phyloP scores from a whole-genome alignment of 176 grass and related monocot genomes.

The Metroxylon sagu region DNA sequence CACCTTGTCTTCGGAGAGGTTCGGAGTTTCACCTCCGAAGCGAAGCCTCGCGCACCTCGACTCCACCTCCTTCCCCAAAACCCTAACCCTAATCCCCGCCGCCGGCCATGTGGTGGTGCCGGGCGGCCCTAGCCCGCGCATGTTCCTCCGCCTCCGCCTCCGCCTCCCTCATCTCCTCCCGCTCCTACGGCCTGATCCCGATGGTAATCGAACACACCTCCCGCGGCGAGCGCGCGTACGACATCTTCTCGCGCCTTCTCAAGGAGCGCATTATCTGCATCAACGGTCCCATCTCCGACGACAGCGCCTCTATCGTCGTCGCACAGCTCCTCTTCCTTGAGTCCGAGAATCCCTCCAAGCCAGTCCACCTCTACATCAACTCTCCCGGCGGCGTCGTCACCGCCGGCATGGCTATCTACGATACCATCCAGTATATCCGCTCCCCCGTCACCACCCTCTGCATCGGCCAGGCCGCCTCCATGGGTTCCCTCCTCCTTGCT shows the following conservation, averaged over 20 bases:
- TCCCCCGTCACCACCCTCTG: slow-evolving; percentile 81
- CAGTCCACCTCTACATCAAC: slow-evolving; percentile 91
- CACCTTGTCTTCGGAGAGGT: too few species aligned
- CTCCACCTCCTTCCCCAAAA: too few species aligned
- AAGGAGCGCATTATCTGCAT: slow-evolving; percentile 91
- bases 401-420: slow-evolving; percentile 81
- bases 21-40: too few species aligned
- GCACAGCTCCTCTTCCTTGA: slow-evolving; percentile 96
- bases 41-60: too few species aligned
- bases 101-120: slow-evolving; percentile 1
- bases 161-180: neutral
- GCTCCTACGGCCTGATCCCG: slow-evolving; percentile 48
- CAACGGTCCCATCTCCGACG: slow-evolving; percentile 68
- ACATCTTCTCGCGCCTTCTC: slow-evolving; percentile 77
- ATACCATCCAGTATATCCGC: slow-evolving; percentile 94
- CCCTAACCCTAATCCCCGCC: too few species aligned
- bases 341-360: slow-evolving; percentile 89
- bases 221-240: slow-evolving; percentile 37
- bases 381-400: slow-evolving; percentile 69
- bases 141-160: slow-evolving; percentile 1
- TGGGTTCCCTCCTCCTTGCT: slow-evolving; percentile 85
- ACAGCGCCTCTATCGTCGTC: slow-evolving; percentile 58
- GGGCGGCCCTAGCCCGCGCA: slow-evolving; percentile 5
- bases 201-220: slow-evolving; percentile 95
- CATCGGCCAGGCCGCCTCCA: slow-evolving; percentile 86